Evolutionary conservation across 2,329 filamentous ascomycete species (phyloP).

Genomic region (Thelonectria rubi): DNA sequence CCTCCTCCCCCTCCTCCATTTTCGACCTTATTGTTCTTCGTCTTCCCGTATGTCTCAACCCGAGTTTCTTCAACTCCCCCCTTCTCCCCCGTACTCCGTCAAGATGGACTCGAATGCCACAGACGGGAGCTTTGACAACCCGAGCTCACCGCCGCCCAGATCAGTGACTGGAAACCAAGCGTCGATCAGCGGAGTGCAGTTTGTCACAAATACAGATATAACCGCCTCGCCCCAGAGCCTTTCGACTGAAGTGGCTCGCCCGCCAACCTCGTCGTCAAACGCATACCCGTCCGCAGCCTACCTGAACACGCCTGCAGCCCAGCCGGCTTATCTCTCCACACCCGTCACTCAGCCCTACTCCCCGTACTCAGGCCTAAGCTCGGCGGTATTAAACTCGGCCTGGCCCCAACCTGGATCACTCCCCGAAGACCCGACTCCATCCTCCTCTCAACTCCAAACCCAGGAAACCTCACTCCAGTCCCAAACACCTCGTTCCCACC

Average conservation of each 20-base stretch:
- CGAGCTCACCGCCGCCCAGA: slow-evolving; percentile 42
- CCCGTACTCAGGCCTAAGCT: slow-evolving; percentile 36
- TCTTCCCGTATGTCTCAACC: slow-evolving; percentile 44
- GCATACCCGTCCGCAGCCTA: slow-evolving; percentile 38
- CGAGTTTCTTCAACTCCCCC: slow-evolving; percentile 41
- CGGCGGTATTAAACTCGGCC: slow-evolving; percentile 34
- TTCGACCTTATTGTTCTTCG: slow-evolving; percentile 31
- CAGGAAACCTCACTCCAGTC: slow-evolving; percentile 23
- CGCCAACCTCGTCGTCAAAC: slow-evolving; percentile 36
- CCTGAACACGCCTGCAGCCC: slow-evolving; percentile 35
- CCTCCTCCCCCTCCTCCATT: slow-evolving; percentile 29
- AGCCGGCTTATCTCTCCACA: slow-evolving; percentile 40
- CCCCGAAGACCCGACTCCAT: slow-evolving; percentile 31
- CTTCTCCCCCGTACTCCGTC: slow-evolving; percentile 42
- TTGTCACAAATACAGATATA: slow-evolving; percentile 36
- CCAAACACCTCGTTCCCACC: slow-evolving; percentile 26
- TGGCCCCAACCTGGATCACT: slow-evolving; percentile 37
- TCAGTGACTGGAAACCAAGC: slow-evolving; percentile 36
- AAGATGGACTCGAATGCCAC: slow-evolving; percentile 42
- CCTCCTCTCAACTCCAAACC: slow-evolving; percentile 31
- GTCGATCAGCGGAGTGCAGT: slow-evolving; percentile 34
- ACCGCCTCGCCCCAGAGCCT: slow-evolving; percentile 37
- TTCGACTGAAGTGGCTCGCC: slow-evolving; percentile 32
- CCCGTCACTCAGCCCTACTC: slow-evolving; percentile 39
- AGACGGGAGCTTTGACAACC: slow-evolving; percentile 41